Base-by-base conservation (phyloP, 371 early-diverging fungal genomes). In the Choanephora cucurbitarum region DNA sequence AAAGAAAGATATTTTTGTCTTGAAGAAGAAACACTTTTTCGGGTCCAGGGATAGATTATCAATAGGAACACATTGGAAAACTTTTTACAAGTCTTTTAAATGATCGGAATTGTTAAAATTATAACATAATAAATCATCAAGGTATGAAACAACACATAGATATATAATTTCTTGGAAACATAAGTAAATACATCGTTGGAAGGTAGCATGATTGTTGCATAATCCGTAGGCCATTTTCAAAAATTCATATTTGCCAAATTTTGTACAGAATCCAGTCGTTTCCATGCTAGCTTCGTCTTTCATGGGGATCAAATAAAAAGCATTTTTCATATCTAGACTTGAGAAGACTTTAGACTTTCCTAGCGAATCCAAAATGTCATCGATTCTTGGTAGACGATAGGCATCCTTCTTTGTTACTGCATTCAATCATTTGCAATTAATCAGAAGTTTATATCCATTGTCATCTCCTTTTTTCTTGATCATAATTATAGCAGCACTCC, bases 211-310 rank as follows among this genome's bases (percentile, higher is more conserved):
- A 11, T 71, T 68, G n/a, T 46, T 64, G 3, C n/a, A 24, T 5
- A 76, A 37, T 19, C 75, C 73, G 21, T 76, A 67, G 0, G 72
- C 75, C 66, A 77, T 72, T 0, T 43, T 49, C 0, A n/a, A 46
- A 49, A 59, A 77, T 14, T 57, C 50, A 33, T 40, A 66, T 0
- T 55, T 57, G 1, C 79, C 80, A 19, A 50, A 64, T 8, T 61
- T 39, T 0, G 79, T 72, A 1, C 58, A 44, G 31, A 17, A 13
- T 60, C 84, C 82, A 1, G 82, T 77, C 0, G n/a, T 83, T 81
- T 82, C 79, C 9, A 43, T 22, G 13, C 45, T 47, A 44, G 73
- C 66, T 0, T 42, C 53, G 0, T 24, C 17, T 1, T 47, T 9
- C 10, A 82, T 43, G 17, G 55, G 58, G 1, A 84, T 46, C 15